These are phyloP conservation scores for Aphanomyces euteiches DNA, from an alignment of 352 stramenopile genomes.

Conservation along the genomic window DNA sequence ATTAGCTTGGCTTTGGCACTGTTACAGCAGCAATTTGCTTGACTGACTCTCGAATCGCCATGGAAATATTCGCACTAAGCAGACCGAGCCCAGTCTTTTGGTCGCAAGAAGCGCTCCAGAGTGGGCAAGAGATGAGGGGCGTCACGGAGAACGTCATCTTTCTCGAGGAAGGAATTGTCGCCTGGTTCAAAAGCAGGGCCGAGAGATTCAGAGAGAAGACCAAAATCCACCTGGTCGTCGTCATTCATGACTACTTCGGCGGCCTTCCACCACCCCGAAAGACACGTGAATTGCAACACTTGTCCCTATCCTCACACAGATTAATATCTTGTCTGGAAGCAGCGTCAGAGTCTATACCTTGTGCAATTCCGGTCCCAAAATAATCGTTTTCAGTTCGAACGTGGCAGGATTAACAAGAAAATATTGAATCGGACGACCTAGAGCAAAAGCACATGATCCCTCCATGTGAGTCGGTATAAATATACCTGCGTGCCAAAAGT, in stretches of 20 bases:
- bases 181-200: constrained; percentile 21
- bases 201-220: constrained; percentile 16
- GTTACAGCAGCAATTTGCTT: too few species aligned
- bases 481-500: constrained; percentile 27
- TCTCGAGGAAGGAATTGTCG: constrained; percentile 17
- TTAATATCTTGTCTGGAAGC: too few species aligned
- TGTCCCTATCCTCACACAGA: constrained; percentile 4
- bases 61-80: constrained; percentile 7
- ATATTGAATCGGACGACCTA: constrained; percentile 11
- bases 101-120: constrained; percentile 15
- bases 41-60: background rate
- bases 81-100: background rate
- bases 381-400: background rate
- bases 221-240: constrained; percentile 3
- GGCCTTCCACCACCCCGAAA: constrained; percentile 26
- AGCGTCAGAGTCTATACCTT: background rate
- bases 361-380: constrained; percentile 20
- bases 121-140: background rate
- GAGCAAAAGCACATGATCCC: too few species aligned
- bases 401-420: constrained; percentile 18
- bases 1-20: too few species aligned
- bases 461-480: background rate
- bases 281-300: constrained; percentile 29
- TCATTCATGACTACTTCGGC: constrained; percentile 3
- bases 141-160: background rate